phyloP scores from a whole-genome alignment of 768 basidiomycete genomes.

The Trichaptum fuscoviolaceum region DNA sequence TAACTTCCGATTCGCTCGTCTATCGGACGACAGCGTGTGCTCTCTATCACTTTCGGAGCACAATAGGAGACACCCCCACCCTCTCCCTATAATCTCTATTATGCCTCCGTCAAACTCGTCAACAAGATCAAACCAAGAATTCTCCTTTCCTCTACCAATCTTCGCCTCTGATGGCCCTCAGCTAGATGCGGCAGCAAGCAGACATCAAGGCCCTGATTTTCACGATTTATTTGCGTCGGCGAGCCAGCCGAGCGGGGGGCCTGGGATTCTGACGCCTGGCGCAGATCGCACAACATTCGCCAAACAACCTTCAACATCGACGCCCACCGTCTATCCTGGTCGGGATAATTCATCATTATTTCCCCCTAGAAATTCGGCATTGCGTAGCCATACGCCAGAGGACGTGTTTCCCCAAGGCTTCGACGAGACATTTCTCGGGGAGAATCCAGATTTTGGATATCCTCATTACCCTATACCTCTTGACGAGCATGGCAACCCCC shows the following conservation, averaged over 20 bases:
- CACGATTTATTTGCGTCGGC: neutral
- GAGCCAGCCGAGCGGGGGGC: neutral
- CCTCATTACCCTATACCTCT: neutral
- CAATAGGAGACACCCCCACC: neutral
- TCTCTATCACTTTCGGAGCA: neutral
- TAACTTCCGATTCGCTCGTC: neutral
- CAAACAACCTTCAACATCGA: slow-evolving; percentile 1
- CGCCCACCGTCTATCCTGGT: neutral
- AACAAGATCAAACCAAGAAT: neutral
- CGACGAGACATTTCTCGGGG: neutral
- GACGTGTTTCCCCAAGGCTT: neutral
- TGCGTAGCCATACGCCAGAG: neutral
- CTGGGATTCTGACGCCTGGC: neutral
- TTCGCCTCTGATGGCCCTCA: neutral
- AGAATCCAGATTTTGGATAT: neutral
- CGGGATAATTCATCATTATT: neutral
- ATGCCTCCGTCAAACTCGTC: neutral
- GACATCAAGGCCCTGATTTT: neutral
- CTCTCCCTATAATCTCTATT: neutral
- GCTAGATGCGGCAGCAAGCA: neutral
- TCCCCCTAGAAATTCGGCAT: neutral
- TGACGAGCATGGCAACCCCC: neutral
- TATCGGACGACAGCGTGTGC: neutral
- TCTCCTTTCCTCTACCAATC: neutral
- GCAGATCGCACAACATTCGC: neutral